Conservation (phyloP, 2,329 filamentous ascomycete species). For the Huntiella bhutanensis region DNA sequence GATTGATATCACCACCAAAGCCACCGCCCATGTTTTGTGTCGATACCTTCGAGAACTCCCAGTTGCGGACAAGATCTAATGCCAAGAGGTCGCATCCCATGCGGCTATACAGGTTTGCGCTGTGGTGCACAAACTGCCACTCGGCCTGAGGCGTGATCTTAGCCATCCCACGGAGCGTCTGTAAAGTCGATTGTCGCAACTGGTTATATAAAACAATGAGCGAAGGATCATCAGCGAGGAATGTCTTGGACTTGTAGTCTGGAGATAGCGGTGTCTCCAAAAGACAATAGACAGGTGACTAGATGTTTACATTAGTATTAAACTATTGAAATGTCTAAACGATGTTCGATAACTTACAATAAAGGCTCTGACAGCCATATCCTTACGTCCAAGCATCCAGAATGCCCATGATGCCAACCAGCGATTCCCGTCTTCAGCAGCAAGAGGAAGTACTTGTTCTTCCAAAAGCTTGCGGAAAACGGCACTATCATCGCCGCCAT, state of each 20-base stretch:
- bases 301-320: slow-evolving; percentile 2
- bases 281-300: slow-evolving; percentile 63
- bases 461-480: slow-evolving; percentile 56
- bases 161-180: slow-evolving; percentile 69
- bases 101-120: slow-evolving; percentile 62
- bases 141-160: slow-evolving; percentile 63
- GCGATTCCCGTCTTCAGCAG: slow-evolving; percentile 64
- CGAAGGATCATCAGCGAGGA: slow-evolving; percentile 78
- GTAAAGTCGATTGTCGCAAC: slow-evolving; percentile 60
- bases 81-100: slow-evolving; percentile 91
- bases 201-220: slow-evolving; percentile 75
- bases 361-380: slow-evolving; percentile 68
- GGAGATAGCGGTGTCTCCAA: slow-evolving; percentile 49
- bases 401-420: slow-evolving; percentile 96
- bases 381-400: slow-evolving; percentile 67
- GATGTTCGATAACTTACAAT: slow-evolving; percentile 36
- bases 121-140: slow-evolving; percentile 79
- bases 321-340: too few relatives aligned
- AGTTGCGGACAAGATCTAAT: slow-evolving; percentile 64
- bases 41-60: slow-evolving; percentile 52
- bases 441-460: slow-evolving; percentile 60
- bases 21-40: slow-evolving; percentile 14
- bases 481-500: slow-evolving; percentile 66
- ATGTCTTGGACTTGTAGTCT: slow-evolving; percentile 56
- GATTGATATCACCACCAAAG: slow-evolving; percentile 34